Evolutionary conservation across 2,329 filamentous ascomycete genomes (phyloP), one percentile per base, ranked within the genome.

Genomic region (Tolypocladium amazonense): DNA sequence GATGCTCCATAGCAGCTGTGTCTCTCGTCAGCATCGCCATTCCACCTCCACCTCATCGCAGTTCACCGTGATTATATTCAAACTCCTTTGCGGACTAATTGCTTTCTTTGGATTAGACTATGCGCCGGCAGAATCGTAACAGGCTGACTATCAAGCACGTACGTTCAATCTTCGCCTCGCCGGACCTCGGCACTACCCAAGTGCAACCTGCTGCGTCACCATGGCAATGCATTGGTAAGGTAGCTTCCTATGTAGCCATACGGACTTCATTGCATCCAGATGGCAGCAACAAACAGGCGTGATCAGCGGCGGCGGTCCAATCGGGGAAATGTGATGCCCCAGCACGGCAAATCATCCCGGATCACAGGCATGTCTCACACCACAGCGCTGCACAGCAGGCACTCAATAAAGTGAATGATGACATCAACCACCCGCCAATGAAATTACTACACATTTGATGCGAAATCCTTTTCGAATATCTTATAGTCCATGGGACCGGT

Each of bases 391-490:
- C 50, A 53, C 18, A 50, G 20, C 45, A 50, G 25, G 25, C 25
- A 30, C 15, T 15, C 27, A 37, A 37, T 37, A 14, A 37, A 37
- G 35, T 37, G 14, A 14, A 14, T 37, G 35, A 37, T 14, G 12
- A 12, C 23, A 45, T 45, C 43, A 25, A 15, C 43, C 15, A n/a
- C 11, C 30, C 14, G 1, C 15, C 47, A 18, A n/a, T 18, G 18
- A 11, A 6, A 12, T 30, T 18, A n/a, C 27, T 35, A n/a, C 15
- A 14, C 47, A 11, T 30, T 5, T 33, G 18, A 14, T 33, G 53
- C 37, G 38, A 64, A 43, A 33, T 57, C 56, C 61, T 72, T 72
- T 41, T 70, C 68, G 38, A 72, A 70, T 1, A 70, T 58, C 35
- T 60, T 65, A 18, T 70, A 70, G 7, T 70, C 69, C 0, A 63